These are phyloP conservation scores for Ophiostoma sp. DNA, from an alignment of 2,329 filamentous ascomycete genomes.

Conservation along the genomic window DNA sequence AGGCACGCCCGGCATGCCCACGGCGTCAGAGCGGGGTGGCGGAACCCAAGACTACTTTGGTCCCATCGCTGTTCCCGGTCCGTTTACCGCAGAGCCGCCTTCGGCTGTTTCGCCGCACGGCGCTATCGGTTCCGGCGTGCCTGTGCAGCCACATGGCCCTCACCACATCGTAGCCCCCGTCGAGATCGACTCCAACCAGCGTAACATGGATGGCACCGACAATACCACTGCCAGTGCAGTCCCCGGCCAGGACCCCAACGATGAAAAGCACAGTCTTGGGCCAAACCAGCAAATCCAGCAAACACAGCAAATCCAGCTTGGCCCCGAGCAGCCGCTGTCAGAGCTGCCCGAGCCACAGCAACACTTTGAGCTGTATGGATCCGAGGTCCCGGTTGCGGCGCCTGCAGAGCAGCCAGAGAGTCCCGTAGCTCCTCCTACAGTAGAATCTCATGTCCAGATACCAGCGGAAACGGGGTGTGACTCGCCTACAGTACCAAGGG, in stretches of 20 bases:
- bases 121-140: constrained; percentile 34
- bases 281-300: not conserved
- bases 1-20: constrained; percentile 25
- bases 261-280: not conserved
- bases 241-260: constrained; percentile 3
- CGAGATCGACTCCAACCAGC: constrained; percentile 46
- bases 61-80: constrained; percentile 42
- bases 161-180: constrained; percentile 48
- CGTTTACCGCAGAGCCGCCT: constrained; percentile 40
- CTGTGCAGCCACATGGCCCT: constrained; percentile 43
- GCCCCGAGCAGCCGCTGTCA: not conserved
- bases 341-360: constrained; percentile 21
- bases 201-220: not conserved
- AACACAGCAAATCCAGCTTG: not conserved
- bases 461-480: not conserved
- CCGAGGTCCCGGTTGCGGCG: constrained; percentile 28
- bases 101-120: not conserved
- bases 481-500: constrained; percentile 7
- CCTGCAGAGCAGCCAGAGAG: constrained; percentile 18
- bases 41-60: constrained; percentile 42
- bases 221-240: not conserved
- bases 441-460: not conserved
- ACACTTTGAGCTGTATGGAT: constrained; percentile 43
- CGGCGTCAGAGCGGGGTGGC: constrained; percentile 31
- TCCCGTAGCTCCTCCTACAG: constrained; percentile 10